Conservation (phyloP, 2,329 filamentous ascomycete genomes). For the Leptographium galeiforme region DNA sequence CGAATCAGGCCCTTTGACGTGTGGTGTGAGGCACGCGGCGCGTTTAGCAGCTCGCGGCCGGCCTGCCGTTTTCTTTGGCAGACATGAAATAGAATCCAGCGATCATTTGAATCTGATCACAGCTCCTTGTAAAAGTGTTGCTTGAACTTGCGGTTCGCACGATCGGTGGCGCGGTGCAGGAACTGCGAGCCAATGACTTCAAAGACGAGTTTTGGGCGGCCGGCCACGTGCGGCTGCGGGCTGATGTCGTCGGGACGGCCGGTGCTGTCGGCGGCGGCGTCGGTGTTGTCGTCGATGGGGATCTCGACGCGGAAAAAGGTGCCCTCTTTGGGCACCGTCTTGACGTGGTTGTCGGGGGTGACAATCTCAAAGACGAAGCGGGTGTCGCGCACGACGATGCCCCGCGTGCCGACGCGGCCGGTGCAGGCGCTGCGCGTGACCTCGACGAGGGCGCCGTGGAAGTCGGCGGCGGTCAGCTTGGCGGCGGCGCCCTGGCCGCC, state of each 20-base stretch:
- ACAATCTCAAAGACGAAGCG: slow-evolving; percentile 79
- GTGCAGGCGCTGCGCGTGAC: slow-evolving; percentile 73
- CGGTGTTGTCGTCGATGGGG: slow-evolving; percentile 16
- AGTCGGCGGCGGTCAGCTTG: slow-evolving; percentile 74
- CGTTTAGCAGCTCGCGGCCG: neutral
- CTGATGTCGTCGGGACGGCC: slow-evolving; percentile 5
- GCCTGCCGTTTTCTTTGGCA: neutral
- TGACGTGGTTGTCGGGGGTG: slow-evolving; percentile 55
- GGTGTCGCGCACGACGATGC: slow-evolving; percentile 81
- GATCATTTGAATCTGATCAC: slow-evolving; percentile 26
- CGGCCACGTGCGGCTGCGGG: slow-evolving; percentile 8
- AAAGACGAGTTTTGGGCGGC: slow-evolving; percentile 43
- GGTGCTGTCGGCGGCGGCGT: neutral
- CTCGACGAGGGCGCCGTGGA: slow-evolving; percentile 73
- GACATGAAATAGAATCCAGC: no score
- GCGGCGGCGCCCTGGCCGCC: slow-evolving; percentile 50
- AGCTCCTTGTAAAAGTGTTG: slow-evolving; percentile 64
- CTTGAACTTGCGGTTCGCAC: slow-evolving; percentile 87
- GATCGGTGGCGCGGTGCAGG: slow-evolving; percentile 65
- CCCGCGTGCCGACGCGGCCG: slow-evolving; percentile 67
- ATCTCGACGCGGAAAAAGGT: slow-evolving; percentile 72
- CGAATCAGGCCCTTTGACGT: no score
- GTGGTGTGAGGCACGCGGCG: no score
- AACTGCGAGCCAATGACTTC: slow-evolving; percentile 85
- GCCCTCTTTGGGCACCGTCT: slow-evolving; percentile 78